phyloP scores from a whole-genome alignment of 805 yeast genomes.

The Clavispora phyllophila region DNA sequence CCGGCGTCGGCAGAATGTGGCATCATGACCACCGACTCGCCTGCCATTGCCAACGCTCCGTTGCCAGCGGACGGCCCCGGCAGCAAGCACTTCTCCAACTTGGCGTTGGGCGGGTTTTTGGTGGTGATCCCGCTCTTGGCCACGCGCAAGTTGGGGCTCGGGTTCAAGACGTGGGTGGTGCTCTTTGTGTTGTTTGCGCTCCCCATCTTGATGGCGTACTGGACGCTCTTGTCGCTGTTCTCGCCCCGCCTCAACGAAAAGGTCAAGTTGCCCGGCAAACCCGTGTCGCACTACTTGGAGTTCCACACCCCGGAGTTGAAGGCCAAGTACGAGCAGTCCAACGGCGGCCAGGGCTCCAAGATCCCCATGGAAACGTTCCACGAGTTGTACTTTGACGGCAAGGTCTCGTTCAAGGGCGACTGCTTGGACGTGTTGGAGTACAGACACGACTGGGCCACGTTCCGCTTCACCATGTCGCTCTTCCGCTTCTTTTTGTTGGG shows the following conservation, averaged over 20 bases:
- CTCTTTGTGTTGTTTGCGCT: constrained; percentile 49
- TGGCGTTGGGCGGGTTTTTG: constrained; percentile 44
- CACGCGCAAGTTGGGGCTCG: constrained; percentile 63
- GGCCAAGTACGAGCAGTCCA: constrained; percentile 50
- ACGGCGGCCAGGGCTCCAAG: constrained; percentile 60
- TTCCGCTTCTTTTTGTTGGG: constrained; percentile 80
- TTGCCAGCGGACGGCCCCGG: constrained; percentile 92
- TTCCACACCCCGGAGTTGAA: constrained; percentile 72
- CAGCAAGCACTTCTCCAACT: constrained; percentile 67
- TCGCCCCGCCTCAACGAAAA: constrained; percentile 81
- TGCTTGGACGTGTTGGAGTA: constrained; percentile 76
- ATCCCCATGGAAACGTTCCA: constrained; percentile 92
- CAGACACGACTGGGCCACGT: constrained; percentile 88
- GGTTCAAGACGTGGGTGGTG: constrained; percentile 62
- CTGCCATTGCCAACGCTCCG: constrained; percentile 80
- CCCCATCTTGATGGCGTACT: constrained; percentile 76
- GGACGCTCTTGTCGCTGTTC: constrained; percentile 73
- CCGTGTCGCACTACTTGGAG: constrained; percentile 74
- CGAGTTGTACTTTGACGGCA: constrained; percentile 76
- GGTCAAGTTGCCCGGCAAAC: constrained; percentile 68
- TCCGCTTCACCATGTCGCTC: constrained; percentile 69
- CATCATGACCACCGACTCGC: constrained; percentile 40
- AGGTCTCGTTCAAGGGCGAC: constrained; percentile 86
- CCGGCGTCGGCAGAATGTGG: constrained; percentile 32
- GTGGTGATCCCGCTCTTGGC: constrained; percentile 58